Evolutionary conservation across 163 green algal species (phyloP).

Genomic region (Trebouxiophyceae sp.): DNA sequence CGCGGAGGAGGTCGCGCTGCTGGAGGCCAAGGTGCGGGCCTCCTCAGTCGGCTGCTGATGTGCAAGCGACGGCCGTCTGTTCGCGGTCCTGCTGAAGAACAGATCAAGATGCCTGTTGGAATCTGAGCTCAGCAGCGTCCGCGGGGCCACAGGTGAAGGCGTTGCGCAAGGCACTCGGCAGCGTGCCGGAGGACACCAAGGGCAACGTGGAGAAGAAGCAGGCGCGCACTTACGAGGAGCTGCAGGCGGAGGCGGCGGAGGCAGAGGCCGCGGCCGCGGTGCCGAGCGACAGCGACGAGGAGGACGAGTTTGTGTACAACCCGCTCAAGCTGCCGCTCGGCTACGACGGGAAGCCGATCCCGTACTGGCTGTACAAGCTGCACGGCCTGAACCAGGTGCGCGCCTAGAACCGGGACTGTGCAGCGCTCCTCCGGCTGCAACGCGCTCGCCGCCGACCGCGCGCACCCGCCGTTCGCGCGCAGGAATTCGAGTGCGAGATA

Average conservation of each 20-base stretch:
- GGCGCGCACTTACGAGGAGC: constrained; percentile 87
- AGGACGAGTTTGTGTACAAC: constrained; percentile 98
- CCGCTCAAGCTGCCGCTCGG: constrained; percentile 97
- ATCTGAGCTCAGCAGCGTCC: no score
- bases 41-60: no score
- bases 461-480: no score
- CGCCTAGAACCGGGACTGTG: no score
- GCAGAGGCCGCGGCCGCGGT: constrained; percentile 44
- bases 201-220: constrained; percentile 88
- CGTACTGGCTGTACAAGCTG: constrained; percentile 99
- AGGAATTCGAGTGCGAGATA: constrained; percentile 97
- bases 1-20: constrained; percentile 33
- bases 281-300: constrained; percentile 70
- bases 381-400: constrained; percentile 88
- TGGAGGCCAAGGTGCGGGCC: constrained; percentile 50
- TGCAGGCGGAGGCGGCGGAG: constrained; percentile 84
- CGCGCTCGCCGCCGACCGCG: no score
- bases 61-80: no score
- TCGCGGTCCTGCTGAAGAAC: no score
- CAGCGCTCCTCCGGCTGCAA: no score
- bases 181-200: constrained; percentile 69
- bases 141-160: constrained; percentile 20
- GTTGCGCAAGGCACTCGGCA: constrained; percentile 51
- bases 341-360: constrained; percentile 98
- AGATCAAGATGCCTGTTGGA: no score